These are phyloP conservation scores for Rhododendron vialii DNA, from an alignment of 148 eudicot genomes.

Conservation along the genomic window DNA sequence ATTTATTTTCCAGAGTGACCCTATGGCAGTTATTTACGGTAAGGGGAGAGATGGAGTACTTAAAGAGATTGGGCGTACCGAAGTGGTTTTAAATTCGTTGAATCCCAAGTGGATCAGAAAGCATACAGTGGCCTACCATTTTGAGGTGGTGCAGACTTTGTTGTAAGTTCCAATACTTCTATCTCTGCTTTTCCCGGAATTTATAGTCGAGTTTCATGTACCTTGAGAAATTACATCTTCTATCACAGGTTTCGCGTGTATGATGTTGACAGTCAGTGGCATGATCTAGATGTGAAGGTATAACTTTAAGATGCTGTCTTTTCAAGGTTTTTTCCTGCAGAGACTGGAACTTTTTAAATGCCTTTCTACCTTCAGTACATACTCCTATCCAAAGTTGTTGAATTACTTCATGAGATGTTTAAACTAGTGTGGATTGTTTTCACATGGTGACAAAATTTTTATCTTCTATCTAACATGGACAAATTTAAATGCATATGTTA, in stretches of 20 bases:
- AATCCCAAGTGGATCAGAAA: conserved; percentile 85
- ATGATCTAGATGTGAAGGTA: conserved; percentile 79
- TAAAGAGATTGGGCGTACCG: conserved; percentile 92
- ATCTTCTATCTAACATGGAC: too few relatives aligned
- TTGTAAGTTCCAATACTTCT: conserved; percentile 52
- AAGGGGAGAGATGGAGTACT: conserved; percentile 87
- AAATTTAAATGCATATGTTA: background rate
- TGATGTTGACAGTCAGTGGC: conserved; percentile 91
- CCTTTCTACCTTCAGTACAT: background rate
- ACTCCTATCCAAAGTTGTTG: background rate
- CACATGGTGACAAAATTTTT: background rate
- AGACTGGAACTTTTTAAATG: background rate
- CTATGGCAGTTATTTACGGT: conserved; percentile 75
- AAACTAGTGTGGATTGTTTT: background rate
- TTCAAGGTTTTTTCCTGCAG: background rate
- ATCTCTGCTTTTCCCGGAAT: conserved; percentile 2
- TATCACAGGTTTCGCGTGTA: conserved; percentile 79
- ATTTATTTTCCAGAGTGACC: conserved; percentile 73
- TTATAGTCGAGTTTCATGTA: conserved; percentile 13
- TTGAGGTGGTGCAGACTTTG: conserved; percentile 85
- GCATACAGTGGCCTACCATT: conserved; percentile 60
- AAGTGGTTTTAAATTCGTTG: conserved; percentile 79
- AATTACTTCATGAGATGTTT: background rate
- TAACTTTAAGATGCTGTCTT: conserved; percentile 3
- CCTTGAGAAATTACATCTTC: conserved; percentile 15